Evolutionary conservation across 1,284 basidiomycete species (phyloP).

Genomic region (Sanghuangporus baumii): DNA sequence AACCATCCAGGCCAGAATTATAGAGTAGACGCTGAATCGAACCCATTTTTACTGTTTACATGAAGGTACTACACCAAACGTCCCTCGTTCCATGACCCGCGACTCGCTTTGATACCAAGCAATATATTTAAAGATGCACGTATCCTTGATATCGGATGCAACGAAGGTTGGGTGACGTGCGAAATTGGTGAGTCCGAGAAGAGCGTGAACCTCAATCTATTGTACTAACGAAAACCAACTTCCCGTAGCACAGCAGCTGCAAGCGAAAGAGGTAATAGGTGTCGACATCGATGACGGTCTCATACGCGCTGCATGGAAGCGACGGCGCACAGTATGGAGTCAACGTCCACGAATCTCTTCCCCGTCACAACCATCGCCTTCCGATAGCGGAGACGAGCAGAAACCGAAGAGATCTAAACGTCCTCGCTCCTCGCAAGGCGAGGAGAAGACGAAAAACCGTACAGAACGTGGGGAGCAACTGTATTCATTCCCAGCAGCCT

Average conservation of each 20-base stretch:
- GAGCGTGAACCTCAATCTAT: neutral
- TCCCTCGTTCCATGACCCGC: conserved; percentile 48
- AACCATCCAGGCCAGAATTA: neutral
- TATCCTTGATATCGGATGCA: conserved; percentile 79
- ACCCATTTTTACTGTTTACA: neutral
- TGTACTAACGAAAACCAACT: neutral
- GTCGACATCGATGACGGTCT: conserved; percentile 78
- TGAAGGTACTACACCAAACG: conserved; percentile 70
- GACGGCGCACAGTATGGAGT: conserved; percentile 64
- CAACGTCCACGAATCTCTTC: conserved; percentile 31
- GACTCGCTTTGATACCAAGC: conserved; percentile 53
- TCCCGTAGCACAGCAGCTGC: conserved; percentile 38
- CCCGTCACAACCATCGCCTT: neutral
- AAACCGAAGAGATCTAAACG: neutral
- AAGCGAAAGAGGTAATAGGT: conserved; percentile 60
- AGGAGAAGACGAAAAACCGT: conserved; percentile 25
- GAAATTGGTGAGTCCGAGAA: conserved; percentile 60
- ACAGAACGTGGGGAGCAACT: conserved; percentile 15
- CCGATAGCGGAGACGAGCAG: neutral
- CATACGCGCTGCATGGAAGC: conserved; percentile 65
- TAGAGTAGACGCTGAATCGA: neutral
- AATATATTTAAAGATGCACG: conserved; percentile 46
- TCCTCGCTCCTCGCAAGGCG: neutral
- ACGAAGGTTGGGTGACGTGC: conserved; percentile 76
- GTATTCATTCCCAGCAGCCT: conserved; percentile 65